Base-by-base conservation (phyloP, 371 early-diverging fungal genomes). In the Coemansia sp. region DNA sequence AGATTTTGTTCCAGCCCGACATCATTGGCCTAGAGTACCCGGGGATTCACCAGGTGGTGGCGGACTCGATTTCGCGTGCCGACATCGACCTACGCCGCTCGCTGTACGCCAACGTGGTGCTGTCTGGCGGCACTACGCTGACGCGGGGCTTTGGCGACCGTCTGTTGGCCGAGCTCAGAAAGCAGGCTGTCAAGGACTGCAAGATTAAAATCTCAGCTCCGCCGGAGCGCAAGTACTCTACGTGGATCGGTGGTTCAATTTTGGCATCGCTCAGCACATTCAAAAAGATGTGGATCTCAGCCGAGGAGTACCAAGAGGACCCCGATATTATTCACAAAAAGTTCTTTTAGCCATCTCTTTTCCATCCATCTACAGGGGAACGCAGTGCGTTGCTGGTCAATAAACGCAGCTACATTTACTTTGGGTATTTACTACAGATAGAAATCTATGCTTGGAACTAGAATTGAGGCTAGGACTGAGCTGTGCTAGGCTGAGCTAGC, bases 211-310 rank as follows among this genome's bases (percentile, higher is more conserved):
- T 98, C 66, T 91, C 87, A 63, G 96, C 96, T 26, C 96, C 96
- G 32, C 96, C 95, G 42, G 96, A 98, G 79, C 89, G 98, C 64
- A 96, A 95, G 80, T 98, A 94, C 80, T 90, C 92, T 55, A 95
- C 94, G 30, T 98, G 98, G 97, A 94, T 96, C 66, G 98, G 98
- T 65, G 98, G 98, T 2, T 92, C 93, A 32, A 96, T 95, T 79
- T 76, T 96, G 41, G 94, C 95, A 1, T 95, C 95, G 4, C 79
- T 96, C 59, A 92, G 93, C 62, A 92, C 94, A 1, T 98, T 98
- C 84, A 95, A 96, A 76, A 96, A 93, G 84, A 90, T 91, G 89
- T 91, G 91, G 91, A 85, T 91, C 16, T 87, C 89, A 32, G 86
- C 90, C 36, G 91, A 91, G 70, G 91, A 91, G 77, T 91, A 89